phyloP scores from a whole-genome alignment of 331 rosid species.

The Pyracantha coccinea region DNA sequence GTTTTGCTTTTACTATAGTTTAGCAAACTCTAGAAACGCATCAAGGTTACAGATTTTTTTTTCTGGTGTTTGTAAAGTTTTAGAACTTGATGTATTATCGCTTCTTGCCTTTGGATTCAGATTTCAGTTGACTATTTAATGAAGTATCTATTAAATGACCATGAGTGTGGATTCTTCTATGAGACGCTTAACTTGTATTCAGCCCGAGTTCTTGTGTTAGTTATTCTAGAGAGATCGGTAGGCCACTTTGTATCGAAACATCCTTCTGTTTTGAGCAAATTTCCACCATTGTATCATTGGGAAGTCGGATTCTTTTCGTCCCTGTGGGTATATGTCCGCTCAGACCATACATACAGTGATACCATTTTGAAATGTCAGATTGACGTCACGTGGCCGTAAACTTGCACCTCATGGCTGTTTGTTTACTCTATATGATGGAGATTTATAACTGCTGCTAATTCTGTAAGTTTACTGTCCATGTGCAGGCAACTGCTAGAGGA shows the following conservation, averaged over 20 bases:
- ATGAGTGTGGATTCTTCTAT: background rate
- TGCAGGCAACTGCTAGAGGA: conserved; percentile 66
- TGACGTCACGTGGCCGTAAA: background rate
- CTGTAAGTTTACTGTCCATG: background rate
- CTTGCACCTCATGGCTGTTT: background rate
- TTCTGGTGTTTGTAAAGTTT: background rate
- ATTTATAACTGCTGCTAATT: background rate
- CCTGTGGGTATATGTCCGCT: background rate
- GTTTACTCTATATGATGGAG: background rate
- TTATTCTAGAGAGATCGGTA: background rate
- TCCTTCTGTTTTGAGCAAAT: background rate
- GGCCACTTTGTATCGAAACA: background rate
- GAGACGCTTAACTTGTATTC: background rate
- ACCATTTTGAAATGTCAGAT: background rate
- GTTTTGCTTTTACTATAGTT: background rate
- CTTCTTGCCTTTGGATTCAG: background rate
- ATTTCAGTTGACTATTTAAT: background rate
- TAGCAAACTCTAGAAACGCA: background rate
- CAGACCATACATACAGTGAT: background rate
- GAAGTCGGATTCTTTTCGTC: background rate
- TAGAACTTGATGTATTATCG: background rate
- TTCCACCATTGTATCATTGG: background rate
- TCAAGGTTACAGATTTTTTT: background rate
- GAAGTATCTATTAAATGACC: background rate
- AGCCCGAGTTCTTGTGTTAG: background rate